phyloP scores from a whole-genome alignment of 1,284 basidiomycete genomes.

The Gastroboletus turbinatus region DNA sequence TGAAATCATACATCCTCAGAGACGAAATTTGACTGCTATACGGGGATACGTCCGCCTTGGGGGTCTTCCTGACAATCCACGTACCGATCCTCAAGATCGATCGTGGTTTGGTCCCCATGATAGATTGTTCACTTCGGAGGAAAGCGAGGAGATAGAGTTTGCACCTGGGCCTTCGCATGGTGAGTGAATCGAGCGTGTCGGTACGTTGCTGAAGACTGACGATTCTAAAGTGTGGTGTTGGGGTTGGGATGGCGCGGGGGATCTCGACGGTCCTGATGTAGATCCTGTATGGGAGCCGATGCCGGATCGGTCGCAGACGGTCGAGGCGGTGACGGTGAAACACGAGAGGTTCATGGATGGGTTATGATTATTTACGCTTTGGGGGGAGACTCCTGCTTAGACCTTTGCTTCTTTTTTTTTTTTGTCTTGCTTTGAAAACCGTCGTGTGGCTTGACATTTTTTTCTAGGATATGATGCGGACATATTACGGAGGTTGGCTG shows the following conservation, averaged over 20 bases:
- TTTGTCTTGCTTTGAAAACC: not conserved
- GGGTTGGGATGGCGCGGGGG: conserved; percentile 98
- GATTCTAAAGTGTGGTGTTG: conserved; percentile 84
- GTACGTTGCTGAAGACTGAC: not conserved
- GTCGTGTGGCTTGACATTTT: too few relatives aligned
- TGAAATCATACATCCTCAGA: conserved; percentile 87
- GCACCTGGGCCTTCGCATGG: conserved; percentile 82
- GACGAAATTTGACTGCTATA: conserved; percentile 90
- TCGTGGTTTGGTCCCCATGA: conserved; percentile 96
- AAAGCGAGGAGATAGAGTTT: conserved; percentile 75
- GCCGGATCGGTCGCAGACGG: conserved; percentile 62
- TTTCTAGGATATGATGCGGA: not conserved
- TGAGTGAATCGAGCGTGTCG: conserved; percentile 41
- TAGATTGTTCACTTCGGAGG: conserved; percentile 85
- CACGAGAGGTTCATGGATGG: conserved; percentile 61
- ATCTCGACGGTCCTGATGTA: conserved; percentile 91
- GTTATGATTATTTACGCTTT: conserved; percentile 10
- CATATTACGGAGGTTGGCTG: not conserved
- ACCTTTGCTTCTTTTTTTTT: conserved; percentile 5
- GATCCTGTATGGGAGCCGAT: conserved; percentile 93
- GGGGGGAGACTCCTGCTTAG: conserved; percentile 8
- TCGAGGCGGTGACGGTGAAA: conserved; percentile 67
- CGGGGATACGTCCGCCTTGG: conserved; percentile 88
- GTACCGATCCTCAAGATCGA: conserved; percentile 91
- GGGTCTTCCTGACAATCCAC: conserved; percentile 90